A percentile compares a stretch with the other conserved stretches of the same genome.
phyloP scores from a whole-genome alignment of 2,329 filamentous ascomycete genomes.

The Blumeriella jaapii region DNA sequence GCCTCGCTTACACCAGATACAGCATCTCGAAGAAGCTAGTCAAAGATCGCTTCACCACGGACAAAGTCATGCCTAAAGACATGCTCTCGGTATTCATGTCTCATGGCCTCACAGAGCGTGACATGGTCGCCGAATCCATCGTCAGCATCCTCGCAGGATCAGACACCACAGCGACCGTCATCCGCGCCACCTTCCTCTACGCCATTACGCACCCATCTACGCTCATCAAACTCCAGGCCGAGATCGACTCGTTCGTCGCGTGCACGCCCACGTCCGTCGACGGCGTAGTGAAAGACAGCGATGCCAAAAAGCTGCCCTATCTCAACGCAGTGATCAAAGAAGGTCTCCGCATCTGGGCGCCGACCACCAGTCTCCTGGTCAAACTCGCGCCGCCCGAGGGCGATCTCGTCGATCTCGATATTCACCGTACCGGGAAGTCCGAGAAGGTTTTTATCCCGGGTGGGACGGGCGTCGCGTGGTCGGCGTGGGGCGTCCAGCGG shows the following conservation, averaged over 20 bases:
- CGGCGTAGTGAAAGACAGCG: too few relatives aligned
- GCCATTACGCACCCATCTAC: constrained; percentile 36
- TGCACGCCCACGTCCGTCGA: too few relatives aligned
- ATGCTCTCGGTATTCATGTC: constrained; percentile 42
- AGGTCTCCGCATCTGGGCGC: constrained; percentile 35
- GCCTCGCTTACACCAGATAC: too few relatives aligned
- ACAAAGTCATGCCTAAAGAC: constrained; percentile 35
- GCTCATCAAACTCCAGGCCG: constrained; percentile 29
- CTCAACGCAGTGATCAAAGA: constrained; percentile 40
- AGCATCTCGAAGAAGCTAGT: constrained; percentile 36
- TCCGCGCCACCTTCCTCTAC: constrained; percentile 41
- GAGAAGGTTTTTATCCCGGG: constrained; percentile 11
- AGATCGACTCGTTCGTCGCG: not conserved
- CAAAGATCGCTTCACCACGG: constrained; percentile 33
- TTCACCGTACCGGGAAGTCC: not conserved
- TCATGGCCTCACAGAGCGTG: constrained; percentile 26
- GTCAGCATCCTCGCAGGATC: constrained; percentile 28
- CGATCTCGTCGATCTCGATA: constrained; percentile 7
- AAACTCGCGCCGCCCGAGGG: constrained; percentile 13
- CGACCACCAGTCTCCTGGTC: constrained; percentile 26
- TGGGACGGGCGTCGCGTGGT: constrained; percentile 27
- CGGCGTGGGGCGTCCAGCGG: constrained; percentile 25
- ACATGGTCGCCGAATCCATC: constrained; percentile 8
- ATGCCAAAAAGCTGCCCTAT: constrained; percentile 33
- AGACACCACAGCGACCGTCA: constrained; percentile 44